Conservation (phyloP, 306 rosid species). For the Cicer yamashitae region DNA sequence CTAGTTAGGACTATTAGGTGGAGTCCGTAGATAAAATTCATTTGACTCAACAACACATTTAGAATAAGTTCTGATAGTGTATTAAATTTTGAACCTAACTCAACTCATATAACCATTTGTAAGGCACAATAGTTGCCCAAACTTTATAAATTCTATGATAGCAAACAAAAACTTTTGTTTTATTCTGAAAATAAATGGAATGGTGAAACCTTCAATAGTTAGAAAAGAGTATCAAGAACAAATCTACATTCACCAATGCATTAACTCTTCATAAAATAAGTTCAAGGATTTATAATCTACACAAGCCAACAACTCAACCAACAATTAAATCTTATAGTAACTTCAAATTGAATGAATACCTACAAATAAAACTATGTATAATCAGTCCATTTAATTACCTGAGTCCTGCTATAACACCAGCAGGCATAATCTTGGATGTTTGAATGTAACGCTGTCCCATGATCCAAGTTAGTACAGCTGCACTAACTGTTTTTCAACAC, state of each 20-base stretch:
- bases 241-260: not conserved
- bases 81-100: not conserved
- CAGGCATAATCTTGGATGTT: constrained; percentile 88
- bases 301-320: constrained; percentile 16
- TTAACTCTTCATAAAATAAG: constrained; percentile 30
- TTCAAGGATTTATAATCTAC: constrained; percentile 14
- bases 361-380: constrained; percentile 7
- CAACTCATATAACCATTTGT: not conserved
- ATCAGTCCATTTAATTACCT: constrained; percentile 56
- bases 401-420: constrained; percentile 84
- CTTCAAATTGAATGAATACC: not conserved
- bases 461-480: constrained; percentile 62
- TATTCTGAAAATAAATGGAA: constrained; percentile 22
- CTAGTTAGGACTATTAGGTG: not conserved
- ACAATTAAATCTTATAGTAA: not conserved
- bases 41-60: not conserved
- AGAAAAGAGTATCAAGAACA: not conserved
- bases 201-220: constrained; percentile 7
- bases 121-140: not conserved
- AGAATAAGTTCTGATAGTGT: not conserved
- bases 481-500: constrained; percentile 62
- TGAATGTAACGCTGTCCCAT: constrained; percentile 84
- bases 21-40: not conserved
- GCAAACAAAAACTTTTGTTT: not conserved
- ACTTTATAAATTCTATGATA: not conserved